Evolutionary conservation across 2,329 filamentous ascomycete genomes (phyloP).

Genomic region (Botrytis fragariae): DNA sequence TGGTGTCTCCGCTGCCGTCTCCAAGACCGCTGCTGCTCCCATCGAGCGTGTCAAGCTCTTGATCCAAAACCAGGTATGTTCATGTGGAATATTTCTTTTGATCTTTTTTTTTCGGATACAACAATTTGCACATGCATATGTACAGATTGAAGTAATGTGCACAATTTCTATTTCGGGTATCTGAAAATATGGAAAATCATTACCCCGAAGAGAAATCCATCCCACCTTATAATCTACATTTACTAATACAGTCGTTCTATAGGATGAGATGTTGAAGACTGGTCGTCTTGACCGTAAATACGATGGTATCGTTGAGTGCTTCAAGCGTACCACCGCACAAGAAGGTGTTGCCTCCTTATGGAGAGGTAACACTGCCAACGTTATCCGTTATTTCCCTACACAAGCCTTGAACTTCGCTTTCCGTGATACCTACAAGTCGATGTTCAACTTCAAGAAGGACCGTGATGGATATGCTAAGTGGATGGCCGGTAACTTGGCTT

Average conservation of each 20-base stretch:
- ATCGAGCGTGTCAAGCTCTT: slow-evolving; percentile 99
- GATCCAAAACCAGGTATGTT: slow-evolving; percentile 98
- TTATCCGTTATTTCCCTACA: slow-evolving; percentile 99
- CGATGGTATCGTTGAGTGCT: slow-evolving; percentile 91
- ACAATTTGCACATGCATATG: slow-evolving; percentile 24
- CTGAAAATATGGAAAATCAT: slow-evolving; percentile 1
- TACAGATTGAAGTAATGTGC: background rate
- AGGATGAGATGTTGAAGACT: slow-evolving; percentile 99
- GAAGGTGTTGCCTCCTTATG: slow-evolving; percentile 96
- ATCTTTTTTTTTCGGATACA: slow-evolving; percentile 21
- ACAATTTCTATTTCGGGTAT: slow-evolving; percentile 10
- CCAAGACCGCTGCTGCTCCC: slow-evolving; percentile 98
- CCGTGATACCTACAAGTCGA: slow-evolving; percentile 99
- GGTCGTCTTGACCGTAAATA: slow-evolving; percentile 99
- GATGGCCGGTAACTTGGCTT: slow-evolving; percentile 99
- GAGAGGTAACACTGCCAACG: slow-evolving; percentile 99
- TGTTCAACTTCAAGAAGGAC: slow-evolving; percentile 99
- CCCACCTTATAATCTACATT: slow-evolving; percentile 2
- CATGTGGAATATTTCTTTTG: background rate
- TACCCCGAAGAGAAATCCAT: background rate
- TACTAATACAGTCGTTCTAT: slow-evolving; percentile 31
- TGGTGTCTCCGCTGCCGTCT: slow-evolving; percentile 99
- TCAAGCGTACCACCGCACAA: slow-evolving; percentile 81
- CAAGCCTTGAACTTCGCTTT: slow-evolving; percentile 99
- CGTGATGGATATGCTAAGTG: slow-evolving; percentile 97